Percentiles rank a stretch among this genome's conserved stretches.
phyloP scores from a whole-genome alignment of 176 grass and related monocot genomes.

The Triticum timopheevii region DNA sequence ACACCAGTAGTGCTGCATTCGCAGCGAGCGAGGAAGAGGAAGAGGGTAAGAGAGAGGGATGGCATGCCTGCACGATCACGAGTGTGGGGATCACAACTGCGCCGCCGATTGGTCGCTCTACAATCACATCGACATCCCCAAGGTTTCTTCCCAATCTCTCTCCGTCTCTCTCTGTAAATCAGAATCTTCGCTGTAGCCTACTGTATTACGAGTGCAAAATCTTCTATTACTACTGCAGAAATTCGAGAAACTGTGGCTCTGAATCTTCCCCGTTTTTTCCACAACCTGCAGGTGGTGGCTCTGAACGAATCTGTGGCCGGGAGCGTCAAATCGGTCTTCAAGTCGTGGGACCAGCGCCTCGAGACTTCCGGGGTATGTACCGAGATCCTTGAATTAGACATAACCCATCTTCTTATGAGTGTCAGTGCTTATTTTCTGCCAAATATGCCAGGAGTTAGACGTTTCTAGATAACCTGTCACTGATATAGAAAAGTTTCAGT shows the following conservation, averaged over 20 bases:
- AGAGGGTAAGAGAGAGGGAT: constrained; percentile 28
- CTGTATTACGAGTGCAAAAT: not conserved
- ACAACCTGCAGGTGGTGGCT: constrained; percentile 54
- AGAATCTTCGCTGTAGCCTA: not conserved
- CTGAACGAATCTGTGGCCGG: constrained; percentile 87
- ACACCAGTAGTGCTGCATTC: constrained; percentile 13
- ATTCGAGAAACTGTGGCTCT: not conserved
- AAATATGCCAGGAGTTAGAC: not conserved
- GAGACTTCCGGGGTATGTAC: constrained; percentile 74
- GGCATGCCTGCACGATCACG: constrained; percentile 93
- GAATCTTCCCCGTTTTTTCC: not conserved
- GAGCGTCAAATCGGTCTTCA: constrained; percentile 90
- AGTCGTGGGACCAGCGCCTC: constrained; percentile 84
- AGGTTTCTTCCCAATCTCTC: constrained; percentile 28
- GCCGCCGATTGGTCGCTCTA: constrained; percentile 95
- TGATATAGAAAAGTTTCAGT: not conserved
- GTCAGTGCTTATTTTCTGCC: not conserved
- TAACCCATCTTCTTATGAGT: not conserved
- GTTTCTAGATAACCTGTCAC: not conserved
- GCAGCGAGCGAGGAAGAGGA: not conserved
- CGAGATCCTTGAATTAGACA: not conserved
- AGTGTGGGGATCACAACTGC: constrained; percentile 98
- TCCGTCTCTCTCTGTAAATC: not conserved
- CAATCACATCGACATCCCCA: constrained; percentile 88
- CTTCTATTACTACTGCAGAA: not conserved